phyloP scores from a whole-genome alignment of 495 filamentous ascomycete species.

The Pseudomonodictys pantanalensis region DNA sequence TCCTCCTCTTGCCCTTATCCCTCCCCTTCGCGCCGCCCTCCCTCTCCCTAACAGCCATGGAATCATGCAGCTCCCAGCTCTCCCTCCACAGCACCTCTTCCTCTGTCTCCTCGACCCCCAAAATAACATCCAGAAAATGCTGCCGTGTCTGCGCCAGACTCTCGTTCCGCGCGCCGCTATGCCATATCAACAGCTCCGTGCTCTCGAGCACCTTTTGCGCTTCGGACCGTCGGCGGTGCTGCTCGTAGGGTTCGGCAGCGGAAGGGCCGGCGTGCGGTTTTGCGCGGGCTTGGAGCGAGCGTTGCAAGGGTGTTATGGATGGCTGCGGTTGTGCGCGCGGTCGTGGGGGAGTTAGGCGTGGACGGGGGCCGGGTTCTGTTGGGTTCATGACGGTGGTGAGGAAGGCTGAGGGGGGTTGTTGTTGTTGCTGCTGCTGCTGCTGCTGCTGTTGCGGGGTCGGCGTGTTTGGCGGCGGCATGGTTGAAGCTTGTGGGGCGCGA shows the following conservation, averaged over 20 bases:
- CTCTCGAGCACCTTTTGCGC: slow-evolving; percentile 31
- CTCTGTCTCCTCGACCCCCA: slow-evolving; percentile 25
- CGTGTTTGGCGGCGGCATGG: too few species aligned
- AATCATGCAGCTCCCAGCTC: slow-evolving; percentile 18
- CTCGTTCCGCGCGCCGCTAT: slow-evolving; percentile 30
- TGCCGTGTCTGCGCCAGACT: slow-evolving; percentile 41
- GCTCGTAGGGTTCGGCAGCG: slow-evolving; percentile 25
- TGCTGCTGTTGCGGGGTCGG: too few species aligned
- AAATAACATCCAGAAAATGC: slow-evolving; percentile 35
- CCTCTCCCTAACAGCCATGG: slow-evolving; percentile 15
- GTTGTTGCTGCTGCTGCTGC: too few species aligned
- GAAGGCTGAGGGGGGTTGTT: too few species aligned
- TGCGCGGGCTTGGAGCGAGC: slow-evolving; percentile 26
- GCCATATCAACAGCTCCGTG: slow-evolving; percentile 37
- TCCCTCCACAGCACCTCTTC: slow-evolving; percentile 17
- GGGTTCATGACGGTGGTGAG: too few species aligned
- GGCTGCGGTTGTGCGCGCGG: neutral
- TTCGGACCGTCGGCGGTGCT: slow-evolving; percentile 21
- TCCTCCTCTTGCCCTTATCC: slow-evolving; percentile 6
- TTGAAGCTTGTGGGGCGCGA: too few species aligned
- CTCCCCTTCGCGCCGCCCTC: slow-evolving; percentile 12
- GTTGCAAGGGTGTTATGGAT: slow-evolving; percentile 15
- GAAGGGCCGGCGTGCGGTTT: slow-evolving; percentile 7
- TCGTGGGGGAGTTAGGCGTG: neutral
- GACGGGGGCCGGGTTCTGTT: too few species aligned